phyloP scores from a whole-genome alignment of 148 eudicot species.

The Cornus florida region DNA sequence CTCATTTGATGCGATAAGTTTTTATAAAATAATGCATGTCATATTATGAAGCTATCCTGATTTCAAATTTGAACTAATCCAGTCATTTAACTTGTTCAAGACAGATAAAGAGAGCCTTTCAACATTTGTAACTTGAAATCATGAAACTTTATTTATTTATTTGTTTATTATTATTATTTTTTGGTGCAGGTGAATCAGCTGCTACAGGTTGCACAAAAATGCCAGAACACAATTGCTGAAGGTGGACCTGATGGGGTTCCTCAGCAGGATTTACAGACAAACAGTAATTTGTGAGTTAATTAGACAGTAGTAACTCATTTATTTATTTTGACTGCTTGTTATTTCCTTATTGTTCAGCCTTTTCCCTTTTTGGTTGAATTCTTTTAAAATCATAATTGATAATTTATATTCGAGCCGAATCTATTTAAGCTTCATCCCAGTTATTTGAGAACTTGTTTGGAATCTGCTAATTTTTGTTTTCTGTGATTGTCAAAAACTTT shows the following conservation, averaged over 20 bases:
- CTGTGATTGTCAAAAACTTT: background rate
- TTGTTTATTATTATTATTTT: background rate
- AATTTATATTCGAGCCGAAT: background rate
- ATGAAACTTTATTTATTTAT: background rate
- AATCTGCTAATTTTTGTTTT: background rate
- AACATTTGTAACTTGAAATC: background rate
- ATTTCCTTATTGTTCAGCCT: background rate
- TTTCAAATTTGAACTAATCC: too few species aligned
- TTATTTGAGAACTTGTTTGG: background rate
- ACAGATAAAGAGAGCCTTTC: background rate
- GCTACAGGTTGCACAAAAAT: conserved; percentile 93
- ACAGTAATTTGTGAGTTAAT: conserved; percentile 71
- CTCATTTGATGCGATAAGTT: too few species aligned
- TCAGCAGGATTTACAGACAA: conserved; percentile 78
- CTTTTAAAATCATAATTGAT: background rate
- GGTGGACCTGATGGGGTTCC: conserved; percentile 80
- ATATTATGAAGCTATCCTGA: background rate
- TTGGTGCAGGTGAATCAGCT: conserved; percentile 77
- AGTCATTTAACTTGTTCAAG: background rate
- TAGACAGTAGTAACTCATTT: background rate
- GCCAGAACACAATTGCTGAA: conserved; percentile 76
- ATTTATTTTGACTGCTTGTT: background rate
- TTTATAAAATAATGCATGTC: background rate
- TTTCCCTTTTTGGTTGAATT: background rate
- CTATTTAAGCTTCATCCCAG: background rate